These are phyloP conservation scores for Cladophialophora bantiana DNA, from an alignment of 2,329 filamentous ascomycete genomes.

Conservation along the genomic window DNA sequence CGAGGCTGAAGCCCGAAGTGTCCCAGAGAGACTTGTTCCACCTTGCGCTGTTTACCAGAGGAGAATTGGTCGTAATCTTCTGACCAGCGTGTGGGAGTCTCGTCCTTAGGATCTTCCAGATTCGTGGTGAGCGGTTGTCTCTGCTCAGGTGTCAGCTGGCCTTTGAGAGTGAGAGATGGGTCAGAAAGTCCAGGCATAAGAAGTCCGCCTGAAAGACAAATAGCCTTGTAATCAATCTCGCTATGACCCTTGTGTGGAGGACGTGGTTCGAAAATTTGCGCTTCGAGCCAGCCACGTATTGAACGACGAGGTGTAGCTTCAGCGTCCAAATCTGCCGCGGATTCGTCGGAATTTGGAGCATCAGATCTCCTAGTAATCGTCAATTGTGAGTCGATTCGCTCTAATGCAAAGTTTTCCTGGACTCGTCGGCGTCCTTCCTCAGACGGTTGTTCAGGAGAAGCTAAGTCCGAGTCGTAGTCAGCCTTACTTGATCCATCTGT, in stretches of 20 bases:
- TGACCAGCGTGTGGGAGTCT: background rate
- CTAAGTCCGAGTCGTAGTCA: background rate
- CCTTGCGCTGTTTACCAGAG: background rate
- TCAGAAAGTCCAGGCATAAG: background rate
- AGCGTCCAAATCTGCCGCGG: background rate
- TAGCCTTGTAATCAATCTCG: background rate
- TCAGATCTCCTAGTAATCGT: background rate
- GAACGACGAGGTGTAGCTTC: background rate
- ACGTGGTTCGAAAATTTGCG: background rate
- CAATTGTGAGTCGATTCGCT: background rate
- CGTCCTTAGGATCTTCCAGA: background rate
- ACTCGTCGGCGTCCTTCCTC: background rate
- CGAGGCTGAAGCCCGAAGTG: background rate
- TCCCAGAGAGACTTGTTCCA: background rate
- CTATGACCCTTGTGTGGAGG: background rate
- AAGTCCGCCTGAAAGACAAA: background rate
- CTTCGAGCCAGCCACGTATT: background rate
- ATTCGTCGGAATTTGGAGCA: background rate
- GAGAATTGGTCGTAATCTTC: slow-evolving; percentile 15
- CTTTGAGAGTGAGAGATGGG: background rate
- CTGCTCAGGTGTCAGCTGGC: background rate
- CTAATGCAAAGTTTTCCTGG: background rate
- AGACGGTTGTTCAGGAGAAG: background rate
- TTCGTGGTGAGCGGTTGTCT: background rate
- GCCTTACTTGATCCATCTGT: slow-evolving; percentile 19